Conservation (phyloP, 2,329 filamentous ascomycete genomes). For the Botrytis deweyae region DNA sequence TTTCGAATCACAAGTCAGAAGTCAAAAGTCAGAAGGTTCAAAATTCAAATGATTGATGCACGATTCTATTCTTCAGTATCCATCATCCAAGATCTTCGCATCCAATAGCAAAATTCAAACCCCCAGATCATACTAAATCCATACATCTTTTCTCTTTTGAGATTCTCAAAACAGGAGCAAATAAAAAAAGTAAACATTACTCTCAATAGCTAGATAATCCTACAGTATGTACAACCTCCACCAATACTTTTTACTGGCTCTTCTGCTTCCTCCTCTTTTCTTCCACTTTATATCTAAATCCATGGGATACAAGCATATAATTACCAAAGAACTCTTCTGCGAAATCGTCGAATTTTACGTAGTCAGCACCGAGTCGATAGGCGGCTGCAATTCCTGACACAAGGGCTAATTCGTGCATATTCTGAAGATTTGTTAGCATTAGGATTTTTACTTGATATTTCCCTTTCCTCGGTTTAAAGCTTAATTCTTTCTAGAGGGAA, state of each 20-base stretch:
- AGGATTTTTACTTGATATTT: no score
- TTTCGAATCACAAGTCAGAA: no score
- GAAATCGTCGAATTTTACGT: slow-evolving; percentile 58
- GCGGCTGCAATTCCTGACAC: slow-evolving; percentile 71
- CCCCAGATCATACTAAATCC: no score
- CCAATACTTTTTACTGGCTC: neutral
- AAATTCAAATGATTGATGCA: no score
- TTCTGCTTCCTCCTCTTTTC: slow-evolving; percentile 35
- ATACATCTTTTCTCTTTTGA: neutral
- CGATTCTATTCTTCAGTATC: no score
- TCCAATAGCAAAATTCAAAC: no score
- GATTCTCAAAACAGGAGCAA: neutral
- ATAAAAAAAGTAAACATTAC: neutral
- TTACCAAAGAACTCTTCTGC: slow-evolving; percentile 50
- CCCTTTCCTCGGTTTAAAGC: no score
- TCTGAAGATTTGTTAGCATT: slow-evolving; percentile 43
- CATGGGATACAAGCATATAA: slow-evolving; percentile 48
- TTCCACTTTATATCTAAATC: slow-evolving; percentile 42
- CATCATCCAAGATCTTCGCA: no score
- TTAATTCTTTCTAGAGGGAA: no score
- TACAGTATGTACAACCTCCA: neutral
- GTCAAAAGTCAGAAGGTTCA: no score
- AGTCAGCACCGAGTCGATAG: slow-evolving; percentile 64
- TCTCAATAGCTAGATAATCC: neutral
- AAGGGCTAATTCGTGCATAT: slow-evolving; percentile 68